Base-by-base conservation (phyloP, 2,329 filamentous ascomycete species). In the Daldinia sp. region DNA sequence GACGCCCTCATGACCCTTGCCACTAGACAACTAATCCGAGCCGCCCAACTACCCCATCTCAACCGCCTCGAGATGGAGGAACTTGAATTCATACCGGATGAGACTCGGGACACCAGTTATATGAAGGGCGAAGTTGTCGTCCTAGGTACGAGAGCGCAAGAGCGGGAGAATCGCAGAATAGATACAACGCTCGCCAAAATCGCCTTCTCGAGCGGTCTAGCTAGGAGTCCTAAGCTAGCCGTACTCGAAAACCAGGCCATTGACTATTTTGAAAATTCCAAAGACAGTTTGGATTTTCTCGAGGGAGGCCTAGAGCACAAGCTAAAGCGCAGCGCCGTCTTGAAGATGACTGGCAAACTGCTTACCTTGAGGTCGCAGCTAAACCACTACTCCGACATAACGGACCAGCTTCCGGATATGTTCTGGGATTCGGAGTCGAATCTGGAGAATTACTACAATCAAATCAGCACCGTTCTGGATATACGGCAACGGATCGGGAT, bases 361-460 rank as follows among this genome's bases (percentile, higher is more conserved):
- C 87, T 98, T 18, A 92, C 90, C 75, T 89, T 98, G 58, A 91
- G 96, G 53, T 95, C 95, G 0, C 94, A 97, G 76, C 86, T 99
- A 55, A 99, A 99, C 78, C 91, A 98, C 74, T 98, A 98, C 82
- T 97, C 93, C 1, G 96, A 98, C 80, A 88, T 99, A 37, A 98
- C 96, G 0, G 96, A 99, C 81, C 93, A 93, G 18, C 86, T 98
- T 18, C 96, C 96, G 0, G 96, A 99, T 80, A 89, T 98, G 51
- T 98, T 99, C 82, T 99, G 96, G 96, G 96, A 99, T 79, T 92
- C 96, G 74, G 94, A 98, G 79, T 88, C 98, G 1, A 93, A 94
- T 0, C 86, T 99, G 1, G 96, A 98, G 79, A 92, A 91, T 33
- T 98, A 98, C 82, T 99, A 98, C 79, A 94, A 97, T 73, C 92